Evolutionary conservation across 2,329 filamentous ascomycete genomes (phyloP), one percentile per base, ranked within the genome.

Genomic region (Trichoderma citrinoviride): DNA sequence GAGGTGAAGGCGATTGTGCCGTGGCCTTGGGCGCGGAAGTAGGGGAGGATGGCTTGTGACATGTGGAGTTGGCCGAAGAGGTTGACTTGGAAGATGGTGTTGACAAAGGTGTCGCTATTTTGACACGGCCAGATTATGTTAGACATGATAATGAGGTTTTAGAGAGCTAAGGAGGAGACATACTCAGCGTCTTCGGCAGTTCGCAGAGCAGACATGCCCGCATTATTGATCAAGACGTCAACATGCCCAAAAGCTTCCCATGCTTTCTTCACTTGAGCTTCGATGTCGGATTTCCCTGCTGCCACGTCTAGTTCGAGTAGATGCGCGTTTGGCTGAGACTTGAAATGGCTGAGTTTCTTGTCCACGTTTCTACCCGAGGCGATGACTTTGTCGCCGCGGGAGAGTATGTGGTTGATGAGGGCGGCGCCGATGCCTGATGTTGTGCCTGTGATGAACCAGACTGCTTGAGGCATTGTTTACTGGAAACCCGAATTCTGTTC

Each of bases 171-270:
- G 14, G 2, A 5, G 3, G 10, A 44, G 5, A n/a, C 49, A 69
- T 68, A 77, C 76, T 70, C 67, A 4, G 73, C 70, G 46, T 77
- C 76, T 25, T 77, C 76, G 40, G 68, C 69, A 25, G 67, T 66
- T 10, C 69, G 70, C 37, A 73, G 65, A 1, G 68, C 65, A 1
- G 72, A 73, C 21, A 70, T 73, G 27, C 73, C 76, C 1, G 76
- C 76, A 56, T 77, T 77, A 64, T 77, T 77, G 17, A 77, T 66
- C n/a, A 77, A 61, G 7, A 77, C 67, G 40, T 77, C 74, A 17
- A 77, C 72, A 5, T 67, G 70, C 0, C 74, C 76, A 33, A 74
- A 77, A 2, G 75, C 68, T 1, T 49, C n/a, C 70, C 74, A 73
- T 8, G 74, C 75, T 8, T 72, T 53, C 7, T 71, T 52, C 1